Percentiles rank a stretch among this genome's conserved stretches.
Evolutionary conservation across 192 early-diverging fungal species (phyloP).

Genomic region (Linnemannia hyalina): DNA sequence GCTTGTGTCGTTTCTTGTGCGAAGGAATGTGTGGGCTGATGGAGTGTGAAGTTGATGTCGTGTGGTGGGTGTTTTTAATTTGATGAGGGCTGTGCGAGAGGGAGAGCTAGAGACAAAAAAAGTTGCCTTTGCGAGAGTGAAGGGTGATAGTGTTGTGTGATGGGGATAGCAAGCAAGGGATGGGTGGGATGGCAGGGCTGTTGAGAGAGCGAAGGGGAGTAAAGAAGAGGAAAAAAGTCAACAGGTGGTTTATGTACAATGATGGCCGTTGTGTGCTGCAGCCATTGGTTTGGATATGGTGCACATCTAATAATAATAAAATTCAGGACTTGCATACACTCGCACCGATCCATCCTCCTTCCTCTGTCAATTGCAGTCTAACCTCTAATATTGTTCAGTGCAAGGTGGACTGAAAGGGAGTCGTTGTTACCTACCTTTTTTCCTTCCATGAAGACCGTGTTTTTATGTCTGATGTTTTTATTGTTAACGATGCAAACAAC

Average conservation of each 20-base stretch:
- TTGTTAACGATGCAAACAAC: too few relatives aligned
- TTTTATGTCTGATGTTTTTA: too few relatives aligned
- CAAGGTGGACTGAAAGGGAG: too few relatives aligned
- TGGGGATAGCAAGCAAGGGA: not conserved
- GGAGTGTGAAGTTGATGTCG: not conserved
- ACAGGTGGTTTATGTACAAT: not conserved
- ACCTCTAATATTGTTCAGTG: too few relatives aligned
- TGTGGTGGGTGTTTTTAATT: not conserved
- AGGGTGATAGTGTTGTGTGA: not conserved
- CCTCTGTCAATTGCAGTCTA: too few relatives aligned
- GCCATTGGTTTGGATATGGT: too few relatives aligned
- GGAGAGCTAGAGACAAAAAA: not conserved
- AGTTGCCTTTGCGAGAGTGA: not conserved
- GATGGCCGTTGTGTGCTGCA: not conserved
- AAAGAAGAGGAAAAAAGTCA: not conserved
- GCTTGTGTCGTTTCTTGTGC: not conserved
- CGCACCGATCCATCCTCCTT: too few relatives aligned
- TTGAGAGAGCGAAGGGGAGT: not conserved
- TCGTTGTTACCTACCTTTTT: too few relatives aligned
- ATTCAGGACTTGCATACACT: too few relatives aligned
- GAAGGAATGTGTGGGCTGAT: not conserved
- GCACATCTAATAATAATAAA: too few relatives aligned
- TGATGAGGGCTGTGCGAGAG: not conserved
- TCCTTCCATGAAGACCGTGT: too few relatives aligned
- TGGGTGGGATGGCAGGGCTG: not conserved